Evolutionary conservation across 176 grass and related monocot species (phyloP).

Genomic region (Carex myosuroides): DNA sequence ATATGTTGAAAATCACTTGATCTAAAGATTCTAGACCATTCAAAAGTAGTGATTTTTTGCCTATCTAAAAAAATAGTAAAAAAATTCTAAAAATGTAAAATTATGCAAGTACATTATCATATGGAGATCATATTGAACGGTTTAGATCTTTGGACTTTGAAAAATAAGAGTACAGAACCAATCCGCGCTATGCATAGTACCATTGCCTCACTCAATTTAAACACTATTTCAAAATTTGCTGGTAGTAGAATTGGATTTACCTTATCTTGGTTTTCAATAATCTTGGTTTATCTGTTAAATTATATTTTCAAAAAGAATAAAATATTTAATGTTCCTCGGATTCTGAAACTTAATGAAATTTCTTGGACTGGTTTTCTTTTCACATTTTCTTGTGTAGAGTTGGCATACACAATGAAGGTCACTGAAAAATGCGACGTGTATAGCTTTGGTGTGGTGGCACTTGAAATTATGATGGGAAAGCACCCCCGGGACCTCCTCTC

Average conservation of each 20-base stretch:
- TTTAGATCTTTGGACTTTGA: too few relatives aligned
- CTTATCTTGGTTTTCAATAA: neutral
- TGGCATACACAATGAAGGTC: slow-evolving; percentile 68
- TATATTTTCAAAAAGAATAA: neutral
- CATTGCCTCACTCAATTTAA: neutral
- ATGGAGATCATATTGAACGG: too few relatives aligned
- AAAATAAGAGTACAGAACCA: too few relatives aligned
- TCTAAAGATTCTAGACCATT: too few relatives aligned
- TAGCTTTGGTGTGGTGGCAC: slow-evolving; percentile 66
- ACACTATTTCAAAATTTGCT: neutral
- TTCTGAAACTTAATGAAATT: neutral
- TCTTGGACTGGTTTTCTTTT: neutral
- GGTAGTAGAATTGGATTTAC: neutral
- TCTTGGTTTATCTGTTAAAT: neutral
- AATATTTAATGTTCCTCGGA: neutral
- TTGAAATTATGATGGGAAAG: slow-evolving; percentile 66
- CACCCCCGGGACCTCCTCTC: slow-evolving; percentile 42
- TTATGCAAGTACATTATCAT: too few relatives aligned
- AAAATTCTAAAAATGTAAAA: too few relatives aligned
- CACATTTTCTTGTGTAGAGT: slow-evolving; percentile 36
- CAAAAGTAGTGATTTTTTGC: too few relatives aligned
- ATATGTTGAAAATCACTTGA: too few relatives aligned
- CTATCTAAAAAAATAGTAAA: too few relatives aligned
- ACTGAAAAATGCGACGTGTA: slow-evolving; percentile 88
- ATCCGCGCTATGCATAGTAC: too few relatives aligned